These are phyloP conservation scores for Pseudoscleropodium purum DNA, from an alignment of 225 moss, liverwort and hornwort genomes.

Conservation along the genomic window DNA sequence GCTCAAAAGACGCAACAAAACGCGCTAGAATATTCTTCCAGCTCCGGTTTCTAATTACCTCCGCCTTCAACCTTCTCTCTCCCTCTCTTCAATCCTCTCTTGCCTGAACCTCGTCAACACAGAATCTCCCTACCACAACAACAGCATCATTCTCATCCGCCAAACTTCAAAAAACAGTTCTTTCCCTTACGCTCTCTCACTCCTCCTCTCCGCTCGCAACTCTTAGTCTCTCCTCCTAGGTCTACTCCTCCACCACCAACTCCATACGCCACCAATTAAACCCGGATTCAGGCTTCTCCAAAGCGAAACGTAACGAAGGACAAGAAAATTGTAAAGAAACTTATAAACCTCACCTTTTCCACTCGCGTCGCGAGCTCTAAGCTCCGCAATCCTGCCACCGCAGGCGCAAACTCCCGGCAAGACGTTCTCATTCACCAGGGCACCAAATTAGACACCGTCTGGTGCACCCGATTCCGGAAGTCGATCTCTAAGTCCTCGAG, in stretches of 20 bases:
- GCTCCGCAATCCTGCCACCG: not conserved
- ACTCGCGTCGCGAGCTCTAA: not conserved
- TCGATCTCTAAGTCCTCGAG: not conserved
- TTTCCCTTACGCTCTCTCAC: not conserved
- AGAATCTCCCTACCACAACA: not conserved
- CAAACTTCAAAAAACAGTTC: not conserved
- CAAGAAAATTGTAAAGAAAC: not conserved
- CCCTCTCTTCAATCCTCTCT: not conserved
- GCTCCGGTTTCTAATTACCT: not conserved
- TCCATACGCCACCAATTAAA: not conserved
- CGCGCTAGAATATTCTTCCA: conserved; percentile 24
- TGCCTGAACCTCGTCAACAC: not conserved
- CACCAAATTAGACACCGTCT: conserved; percentile 7
- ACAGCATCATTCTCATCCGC: not conserved
- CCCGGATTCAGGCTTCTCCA: not conserved
- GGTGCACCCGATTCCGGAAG: not conserved
- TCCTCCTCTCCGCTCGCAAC: not conserved
- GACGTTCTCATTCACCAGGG: not conserved
- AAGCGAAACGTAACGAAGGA: not conserved
- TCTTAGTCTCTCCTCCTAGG: not conserved
- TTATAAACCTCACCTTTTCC: not conserved
- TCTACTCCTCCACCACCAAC: not conserved
- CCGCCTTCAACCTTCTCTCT: not conserved
- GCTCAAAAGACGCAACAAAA: conserved; percentile 24
- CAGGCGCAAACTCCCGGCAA: not conserved